Evolutionary conservation across 768 basidiomycete genomes (phyloP), one percentile per base, ranked within the genome.

Genomic region (Mycena alexandri): DNA sequence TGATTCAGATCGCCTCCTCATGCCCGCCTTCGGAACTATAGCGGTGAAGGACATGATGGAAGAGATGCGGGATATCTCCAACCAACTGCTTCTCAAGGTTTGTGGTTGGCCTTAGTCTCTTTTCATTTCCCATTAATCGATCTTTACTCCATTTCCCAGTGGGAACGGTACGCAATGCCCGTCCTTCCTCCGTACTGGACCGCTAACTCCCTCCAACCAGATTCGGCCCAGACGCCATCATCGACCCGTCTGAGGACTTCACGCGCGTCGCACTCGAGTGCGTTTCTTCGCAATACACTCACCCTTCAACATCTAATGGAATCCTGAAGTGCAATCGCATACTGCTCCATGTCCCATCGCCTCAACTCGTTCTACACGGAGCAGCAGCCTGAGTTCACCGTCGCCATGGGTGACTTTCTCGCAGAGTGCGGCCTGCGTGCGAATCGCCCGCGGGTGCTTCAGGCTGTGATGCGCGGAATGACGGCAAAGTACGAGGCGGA

Each of bases 311-410:
- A 29, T 29, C 29, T 29, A 29, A 29, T 6, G 29, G 29, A 29
- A 29, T 29, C 29, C 29, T 29, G 3, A 3, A 29, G 29, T 64
- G 83, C 85, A 4, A 78, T 86, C 60, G 79, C 83, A 2, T 76
- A 81, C 21, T 85, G 82, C 67, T 77, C 83, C 36, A 84, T 84
- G 81, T 78, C 75, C 2, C 76, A 83, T 63, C 74, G 80, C 10
- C 67, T 85, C 50, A 86, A 86, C 71, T 84, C 83, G 1, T 85
- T 84, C 73, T 84, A 85, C 64, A 75, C 72, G 77, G 77, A 79
- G 36, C 67, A 73, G 14, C 75, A 75, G 38, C 82, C 80, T 22
- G 77, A 80, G 13, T 85, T 85, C 69, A 76, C 79, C 41, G 69
- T 78, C 46, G 77, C 81, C 16, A 83, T 85, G 83, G 73, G 63